A percentile compares a stretch with the other conserved stretches of the same genome.
Evolutionary conservation across 495 filamentous ascomycete species (phyloP).

Genomic region (Choiromyces venosus): DNA sequence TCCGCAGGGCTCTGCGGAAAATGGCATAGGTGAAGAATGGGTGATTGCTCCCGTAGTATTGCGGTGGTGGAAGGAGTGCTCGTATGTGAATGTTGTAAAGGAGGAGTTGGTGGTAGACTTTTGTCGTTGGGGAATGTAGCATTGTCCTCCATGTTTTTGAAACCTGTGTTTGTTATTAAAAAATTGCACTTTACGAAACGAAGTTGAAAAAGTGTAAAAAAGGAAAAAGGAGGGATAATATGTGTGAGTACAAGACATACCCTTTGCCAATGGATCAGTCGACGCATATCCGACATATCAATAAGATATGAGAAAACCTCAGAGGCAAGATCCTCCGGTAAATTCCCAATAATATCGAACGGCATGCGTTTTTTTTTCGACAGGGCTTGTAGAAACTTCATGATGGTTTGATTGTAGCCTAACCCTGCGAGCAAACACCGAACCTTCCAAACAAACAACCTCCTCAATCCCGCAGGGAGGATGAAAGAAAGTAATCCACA

Average conservation of each 20-base stretch:
- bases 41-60: conserved; percentile 9
- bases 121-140: conserved; percentile 18
- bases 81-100: conserved; percentile 10
- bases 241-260: conserved; percentile 4
- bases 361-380: background rate
- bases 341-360: conserved; percentile 30
- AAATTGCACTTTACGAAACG: background rate
- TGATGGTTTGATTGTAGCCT: background rate
- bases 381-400: background rate
- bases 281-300: conserved; percentile 8
- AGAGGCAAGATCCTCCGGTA: conserved; percentile 25
- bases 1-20: conserved; percentile 25
- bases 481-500: background rate
- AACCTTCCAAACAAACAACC: background rate
- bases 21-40: conserved; percentile 27
- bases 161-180: conserved; percentile 11
- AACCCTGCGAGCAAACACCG: background rate
- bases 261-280: conserved; percentile 25
- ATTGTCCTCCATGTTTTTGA: conserved; percentile 26
- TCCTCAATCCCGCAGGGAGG: background rate
- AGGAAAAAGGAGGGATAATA: background rate
- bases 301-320: conserved; percentile 21
- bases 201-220: background rate
- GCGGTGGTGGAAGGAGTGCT: conserved; percentile 15
- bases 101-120: conserved; percentile 25